Evolutionary conservation across 2,329 filamentous ascomycete species (phyloP).

Genomic region (Torrubiellomyces zombiae): DNA sequence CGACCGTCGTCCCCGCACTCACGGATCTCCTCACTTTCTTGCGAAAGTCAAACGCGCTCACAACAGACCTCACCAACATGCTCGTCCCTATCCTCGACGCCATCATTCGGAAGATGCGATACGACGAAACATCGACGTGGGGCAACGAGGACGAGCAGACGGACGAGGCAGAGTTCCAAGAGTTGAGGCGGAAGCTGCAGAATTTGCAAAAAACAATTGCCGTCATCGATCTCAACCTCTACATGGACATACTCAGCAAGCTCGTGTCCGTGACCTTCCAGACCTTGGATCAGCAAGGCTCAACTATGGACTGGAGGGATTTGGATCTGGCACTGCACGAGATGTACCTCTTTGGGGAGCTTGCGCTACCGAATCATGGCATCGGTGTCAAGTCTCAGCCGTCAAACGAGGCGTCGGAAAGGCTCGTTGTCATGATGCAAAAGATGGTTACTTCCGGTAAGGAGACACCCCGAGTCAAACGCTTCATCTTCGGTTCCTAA

Average conservation of each 20-base stretch:
- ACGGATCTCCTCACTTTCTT: slow-evolving; percentile 86
- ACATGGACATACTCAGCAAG: slow-evolving; percentile 74
- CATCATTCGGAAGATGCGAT: slow-evolving; percentile 91
- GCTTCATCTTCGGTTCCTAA: background rate
- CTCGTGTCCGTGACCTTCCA: slow-evolving; percentile 80
- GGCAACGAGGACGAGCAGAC: slow-evolving; percentile 88
- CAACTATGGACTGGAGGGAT: slow-evolving; percentile 81
- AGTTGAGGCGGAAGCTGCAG: slow-evolving; percentile 77
- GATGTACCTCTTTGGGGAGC: slow-evolving; percentile 89
- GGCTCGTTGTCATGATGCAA: slow-evolving; percentile 80
- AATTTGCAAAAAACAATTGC: slow-evolving; percentile 86
- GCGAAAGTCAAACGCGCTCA: slow-evolving; percentile 61
- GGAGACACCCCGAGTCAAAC: slow-evolving; percentile 10
- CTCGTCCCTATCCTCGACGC: slow-evolving; percentile 78
- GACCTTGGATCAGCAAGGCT: slow-evolving; percentile 55
- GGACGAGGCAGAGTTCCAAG: slow-evolving; percentile 93
- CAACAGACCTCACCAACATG: slow-evolving; percentile 62
- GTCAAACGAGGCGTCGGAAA: slow-evolving; percentile 60
- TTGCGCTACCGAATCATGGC: slow-evolving; percentile 77
- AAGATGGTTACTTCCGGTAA: slow-evolving; percentile 86
- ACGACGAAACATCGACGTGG: slow-evolving; percentile 88
- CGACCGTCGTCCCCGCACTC: slow-evolving; percentile 81
- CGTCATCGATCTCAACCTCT: slow-evolving; percentile 72
- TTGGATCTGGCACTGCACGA: slow-evolving; percentile 86
- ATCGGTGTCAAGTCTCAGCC: slow-evolving; percentile 75